Evolutionary conservation across 371 early-diverging fungal genomes (phyloP), one percentile per base, ranked within the genome.

Genomic region (Mortierella sp.): DNA sequence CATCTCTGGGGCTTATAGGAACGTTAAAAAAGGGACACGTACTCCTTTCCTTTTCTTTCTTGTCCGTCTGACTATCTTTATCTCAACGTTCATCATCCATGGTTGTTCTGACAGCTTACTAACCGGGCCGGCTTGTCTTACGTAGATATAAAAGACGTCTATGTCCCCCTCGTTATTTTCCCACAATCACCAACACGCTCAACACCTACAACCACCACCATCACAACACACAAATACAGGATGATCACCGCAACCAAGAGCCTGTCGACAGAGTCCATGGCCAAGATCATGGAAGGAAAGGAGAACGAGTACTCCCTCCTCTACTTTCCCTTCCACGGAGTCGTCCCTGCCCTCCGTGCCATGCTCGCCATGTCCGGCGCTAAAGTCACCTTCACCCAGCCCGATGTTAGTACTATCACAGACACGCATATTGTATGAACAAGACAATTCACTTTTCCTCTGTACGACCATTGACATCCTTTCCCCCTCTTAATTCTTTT

Each of bases 321-420:
- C 10, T 79, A 79, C 55, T 70, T 70, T 6, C 74, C 74, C 10
- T 74, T 74, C 63, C 74, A 79, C n/a, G 79, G 74, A 14, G 53
- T 73, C 9, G 70, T 73, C 24, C n/a, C 66, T 1, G 74, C 71
- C 13, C 43, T 70, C 37, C 79, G 79, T 26, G 70, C 70, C 64
- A 74, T 74, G 66, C 34, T 79, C 13, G 66, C 70, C 64, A 79
- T 74, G 70, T 79, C 69, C 19, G 71, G 41, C 11, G 66, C 34
- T 3, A 67, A 79, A 9, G 70, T 74, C 65, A 70, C 70, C 24
- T 74, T 70, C 41, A 55, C n/a, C 31, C 79, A 69, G 24, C 79
- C 73, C 6, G 50, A 67, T 47, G 79, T 78, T 58, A 24, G 14
- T 41, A 63, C 9, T 39, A 29, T 14, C 14, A 14, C 1, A 39